Evolutionary conservation across 1,139 yeast genomes (phyloP), one percentile per base, ranked within the genome.

Genomic region (Taphrina populina): DNA sequence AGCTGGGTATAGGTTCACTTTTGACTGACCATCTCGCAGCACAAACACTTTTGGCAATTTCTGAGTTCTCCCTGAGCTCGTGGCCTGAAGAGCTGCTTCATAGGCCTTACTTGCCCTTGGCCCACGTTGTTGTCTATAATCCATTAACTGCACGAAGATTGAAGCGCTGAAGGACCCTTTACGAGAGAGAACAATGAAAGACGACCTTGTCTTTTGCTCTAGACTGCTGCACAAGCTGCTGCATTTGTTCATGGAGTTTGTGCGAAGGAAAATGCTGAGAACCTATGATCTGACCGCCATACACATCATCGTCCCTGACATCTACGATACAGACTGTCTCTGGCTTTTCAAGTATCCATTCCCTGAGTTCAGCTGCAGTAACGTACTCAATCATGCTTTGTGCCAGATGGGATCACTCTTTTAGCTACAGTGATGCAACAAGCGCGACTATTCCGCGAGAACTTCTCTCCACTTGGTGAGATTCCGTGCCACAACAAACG

Each of bases 101-200:
- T 84, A 85, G 63, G 75, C 75, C 67, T 82, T 72, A 0, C 96
- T 88, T 2, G 95, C 78, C 6, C 86, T 74, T 0, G 97, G 97
- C 0, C 97, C 97, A 46, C 97, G 73, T 59, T 83, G 94, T 69
- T 90, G 96, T 2, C 94, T 83, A 41, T 86, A 3, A 11, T n/a
- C n/a, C 34, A 17, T 20, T 1, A 29, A 36, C 7, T 17, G 21
- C 7, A 15, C 17, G 21, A 19, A 6, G 17, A 10, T 4, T 13
- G 39, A 19, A 19, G 5, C 10, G 11, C 5, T 15, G 21, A 15
- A 4, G 23, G 24, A 35, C 20, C n/a, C 15, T 13, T 26, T 47
- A 39, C 33, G 54, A 49, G 5, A 49, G 33, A 21, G 54, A 74
- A 70, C 97, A 92, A 68, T 90, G 96, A 71, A 92, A 90, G 0